A percentile compares a stretch with the other conserved stretches of the same genome.
Evolutionary conservation across 1,284 basidiomycete species (phyloP).

Genomic region (Ustilago loliicola): DNA sequence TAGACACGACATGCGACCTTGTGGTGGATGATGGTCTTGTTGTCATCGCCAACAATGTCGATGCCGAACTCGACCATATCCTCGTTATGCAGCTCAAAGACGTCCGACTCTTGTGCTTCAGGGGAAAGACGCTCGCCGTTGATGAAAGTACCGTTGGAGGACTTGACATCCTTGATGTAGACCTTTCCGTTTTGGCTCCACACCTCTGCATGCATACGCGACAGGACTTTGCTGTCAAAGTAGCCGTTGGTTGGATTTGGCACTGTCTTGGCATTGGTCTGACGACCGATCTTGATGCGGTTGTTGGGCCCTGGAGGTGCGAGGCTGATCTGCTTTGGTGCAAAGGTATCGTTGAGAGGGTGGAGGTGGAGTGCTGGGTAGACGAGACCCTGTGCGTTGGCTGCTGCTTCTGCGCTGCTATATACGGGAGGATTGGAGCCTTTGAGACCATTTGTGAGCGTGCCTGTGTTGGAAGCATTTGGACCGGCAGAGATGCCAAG

Average conservation of each 20-base stretch:
- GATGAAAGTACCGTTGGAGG: slow-evolving; percentile 98
- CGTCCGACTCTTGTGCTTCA: slow-evolving; percentile 92
- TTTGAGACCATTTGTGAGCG: slow-evolving; percentile 33
- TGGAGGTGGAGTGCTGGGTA: slow-evolving; percentile 76
- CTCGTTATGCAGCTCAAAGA: slow-evolving; percentile 92
- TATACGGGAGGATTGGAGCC: slow-evolving; percentile 17
- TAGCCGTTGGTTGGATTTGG: slow-evolving; percentile 95
- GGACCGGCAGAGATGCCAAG: slow-evolving; percentile 45
- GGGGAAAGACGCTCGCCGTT: slow-evolving; percentile 91
- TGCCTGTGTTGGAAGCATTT: slow-evolving; percentile 8
- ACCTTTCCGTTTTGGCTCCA: slow-evolving; percentile 89
- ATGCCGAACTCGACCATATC: slow-evolving; percentile 98
- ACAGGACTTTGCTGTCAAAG: slow-evolving; percentile 97
- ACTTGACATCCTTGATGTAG: slow-evolving; percentile 98
- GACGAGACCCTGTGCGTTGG: slow-evolving; percentile 55
- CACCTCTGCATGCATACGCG: slow-evolving; percentile 95
- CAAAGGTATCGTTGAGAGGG: slow-evolving; percentile 94
- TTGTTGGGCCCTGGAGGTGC: slow-evolving; percentile 73
- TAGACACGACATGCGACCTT: slow-evolving; percentile 95
- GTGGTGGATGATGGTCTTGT: slow-evolving; percentile 97
- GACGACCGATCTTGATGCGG: slow-evolving; percentile 92
- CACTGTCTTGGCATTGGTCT: slow-evolving; percentile 95
- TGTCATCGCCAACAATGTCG: slow-evolving; percentile 98
- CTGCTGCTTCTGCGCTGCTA: slow-evolving; percentile 41
- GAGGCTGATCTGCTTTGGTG: slow-evolving; percentile 94